Conservation (phyloP, 2,329 filamentous ascomycete genomes). For the Lachnellula occidentalis region DNA sequence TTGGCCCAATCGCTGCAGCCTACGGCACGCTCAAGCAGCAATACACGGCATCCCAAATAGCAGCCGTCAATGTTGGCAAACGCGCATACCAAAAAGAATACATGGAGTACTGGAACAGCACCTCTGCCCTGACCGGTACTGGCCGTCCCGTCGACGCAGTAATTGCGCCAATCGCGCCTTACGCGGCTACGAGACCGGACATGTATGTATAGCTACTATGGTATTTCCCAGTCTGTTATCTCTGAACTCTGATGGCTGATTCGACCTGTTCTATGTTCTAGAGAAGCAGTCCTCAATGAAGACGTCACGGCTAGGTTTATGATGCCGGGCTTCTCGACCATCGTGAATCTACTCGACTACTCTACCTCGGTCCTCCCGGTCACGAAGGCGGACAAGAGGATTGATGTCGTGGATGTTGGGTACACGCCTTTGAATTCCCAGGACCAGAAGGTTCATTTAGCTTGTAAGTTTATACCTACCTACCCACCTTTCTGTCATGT, state of each 20-base stretch:
- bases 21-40: slow-evolving; percentile 30
- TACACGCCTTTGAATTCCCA: slow-evolving; percentile 37
- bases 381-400: slow-evolving; percentile 39
- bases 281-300: background rate
- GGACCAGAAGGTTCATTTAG: slow-evolving; percentile 40
- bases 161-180: slow-evolving; percentile 45
- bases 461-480: slow-evolving; percentile 39
- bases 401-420: slow-evolving; percentile 32
- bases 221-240: slow-evolving; percentile 18
- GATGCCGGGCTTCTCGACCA: slow-evolving; percentile 7
- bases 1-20: slow-evolving; percentile 11
- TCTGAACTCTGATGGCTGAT: background rate
- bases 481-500: too few species aligned
- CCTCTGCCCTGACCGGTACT: slow-evolving; percentile 18
- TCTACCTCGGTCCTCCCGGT: slow-evolving; percentile 51
- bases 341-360: slow-evolving; percentile 51
- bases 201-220: slow-evolving; percentile 44
- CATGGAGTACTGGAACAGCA: slow-evolving; percentile 44
- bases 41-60: slow-evolving; percentile 29
- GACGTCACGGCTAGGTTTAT: background rate
- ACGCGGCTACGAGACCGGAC: slow-evolving; percentile 42
- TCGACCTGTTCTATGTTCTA: background rate
- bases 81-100: slow-evolving; percentile 52
- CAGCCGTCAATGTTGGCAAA: slow-evolving; percentile 43
- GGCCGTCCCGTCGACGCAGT: slow-evolving; percentile 48